These are phyloP conservation scores for Catenaria anguillulae DNA, from an alignment of 371 early-diverging fungal species.

Conservation along the genomic window DNA sequence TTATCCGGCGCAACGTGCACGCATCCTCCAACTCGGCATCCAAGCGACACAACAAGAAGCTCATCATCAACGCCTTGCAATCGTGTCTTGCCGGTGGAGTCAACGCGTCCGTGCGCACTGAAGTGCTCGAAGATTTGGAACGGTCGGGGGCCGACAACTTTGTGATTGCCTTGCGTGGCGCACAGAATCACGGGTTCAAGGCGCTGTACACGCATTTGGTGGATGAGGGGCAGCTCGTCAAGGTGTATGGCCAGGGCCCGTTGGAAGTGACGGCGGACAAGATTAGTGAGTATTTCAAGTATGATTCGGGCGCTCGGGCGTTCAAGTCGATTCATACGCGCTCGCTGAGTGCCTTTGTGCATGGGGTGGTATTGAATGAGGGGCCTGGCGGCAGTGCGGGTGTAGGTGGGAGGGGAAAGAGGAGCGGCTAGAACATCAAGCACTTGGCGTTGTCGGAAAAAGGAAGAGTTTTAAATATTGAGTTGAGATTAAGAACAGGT, in stretches of 20 bases:
- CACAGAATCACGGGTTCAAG: constrained; percentile 9
- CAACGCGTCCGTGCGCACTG: not conserved
- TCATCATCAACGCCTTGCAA: constrained; percentile 7
- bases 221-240: not conserved
- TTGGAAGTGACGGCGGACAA: not conserved
- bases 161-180: constrained; percentile 3
- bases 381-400: too few species aligned
- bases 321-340: constrained; percentile 7
- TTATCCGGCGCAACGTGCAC: not conserved
- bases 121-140: constrained; percentile 6
- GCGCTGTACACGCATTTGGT: constrained; percentile 6
- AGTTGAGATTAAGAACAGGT: too few species aligned
- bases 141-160: constrained; percentile 5
- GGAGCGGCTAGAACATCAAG: too few species aligned
- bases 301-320: constrained; percentile 3
- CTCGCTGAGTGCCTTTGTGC: constrained; percentile 5
- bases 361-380: constrained; percentile 3
- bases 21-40: not conserved
- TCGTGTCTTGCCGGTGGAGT: constrained; percentile 6
- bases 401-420: too few species aligned
- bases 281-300: constrained; percentile 6
- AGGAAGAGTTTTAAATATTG: too few species aligned
- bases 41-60: constrained; percentile 6
- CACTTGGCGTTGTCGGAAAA: too few species aligned
- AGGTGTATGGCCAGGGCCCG: constrained; percentile 5